Conservation (phyloP, 306 rosid genomes). For the Vigna mungo region DNA sequence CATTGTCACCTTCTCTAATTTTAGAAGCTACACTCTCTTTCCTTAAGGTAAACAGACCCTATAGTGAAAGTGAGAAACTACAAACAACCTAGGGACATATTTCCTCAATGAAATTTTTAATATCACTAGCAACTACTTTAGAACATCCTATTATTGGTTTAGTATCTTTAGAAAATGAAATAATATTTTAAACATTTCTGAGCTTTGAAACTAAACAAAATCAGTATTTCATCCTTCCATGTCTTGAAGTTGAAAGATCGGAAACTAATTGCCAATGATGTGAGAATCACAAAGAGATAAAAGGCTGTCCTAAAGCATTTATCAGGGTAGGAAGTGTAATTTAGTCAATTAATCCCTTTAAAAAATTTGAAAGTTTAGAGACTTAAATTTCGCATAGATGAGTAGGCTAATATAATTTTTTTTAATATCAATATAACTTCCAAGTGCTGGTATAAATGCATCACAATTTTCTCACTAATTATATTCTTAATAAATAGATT, state of each 20-base stretch:
- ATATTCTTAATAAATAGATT: too few relatives aligned
- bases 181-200: neutral
- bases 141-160: constrained; percentile 2
- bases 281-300: neutral
- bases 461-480: too few relatives aligned
- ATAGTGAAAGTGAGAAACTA: neutral
- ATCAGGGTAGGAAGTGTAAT: too few relatives aligned
- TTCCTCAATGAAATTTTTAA: neutral
- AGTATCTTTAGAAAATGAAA: neutral
- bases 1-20: neutral
- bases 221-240: neutral
- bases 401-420: too few relatives aligned
- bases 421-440: too few relatives aligned
- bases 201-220: neutral
- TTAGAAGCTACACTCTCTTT: neutral
- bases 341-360: too few relatives aligned
- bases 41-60: neutral
- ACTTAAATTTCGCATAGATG: too few relatives aligned
- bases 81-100: neutral
- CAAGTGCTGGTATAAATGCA: too few relatives aligned
- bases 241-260: neutral
- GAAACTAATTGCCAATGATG: neutral
- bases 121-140: neutral
- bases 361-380: too few relatives aligned
- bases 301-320: neutral